Conservation (phyloP, 805 yeast genomes). For the Yarrowia sp. region DNA sequence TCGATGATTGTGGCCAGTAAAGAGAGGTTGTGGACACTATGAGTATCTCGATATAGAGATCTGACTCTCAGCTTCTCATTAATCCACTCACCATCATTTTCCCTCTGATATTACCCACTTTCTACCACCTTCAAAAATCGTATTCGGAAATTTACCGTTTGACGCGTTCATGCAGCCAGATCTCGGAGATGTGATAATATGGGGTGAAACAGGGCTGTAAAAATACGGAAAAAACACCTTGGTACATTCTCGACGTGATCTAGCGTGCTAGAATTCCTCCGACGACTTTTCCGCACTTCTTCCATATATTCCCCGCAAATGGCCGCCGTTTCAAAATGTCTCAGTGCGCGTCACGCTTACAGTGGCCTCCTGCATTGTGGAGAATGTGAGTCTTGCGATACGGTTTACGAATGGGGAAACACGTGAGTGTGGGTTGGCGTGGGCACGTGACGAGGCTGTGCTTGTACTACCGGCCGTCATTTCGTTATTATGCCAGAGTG, state of each 20-base stretch:
- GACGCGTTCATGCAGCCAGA: conserved; percentile 32
- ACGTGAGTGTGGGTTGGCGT: background rate
- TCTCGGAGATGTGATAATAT: conserved; percentile 12
- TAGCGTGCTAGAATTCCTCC: background rate
- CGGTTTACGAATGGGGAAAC: conserved; percentile 11
- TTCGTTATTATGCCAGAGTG: background rate
- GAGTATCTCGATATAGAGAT: too few relatives aligned
- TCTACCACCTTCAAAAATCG: background rate
- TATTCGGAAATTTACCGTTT: conserved; percentile 11
- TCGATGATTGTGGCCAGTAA: too few relatives aligned
- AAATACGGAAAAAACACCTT: background rate
- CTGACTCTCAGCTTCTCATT: too few relatives aligned
- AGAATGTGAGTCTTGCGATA: conserved; percentile 26
- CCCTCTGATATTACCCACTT: background rate
- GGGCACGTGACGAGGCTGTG: conserved; percentile 28
- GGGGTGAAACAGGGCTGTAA: background rate
- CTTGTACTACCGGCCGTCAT: background rate
- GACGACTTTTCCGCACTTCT: background rate
- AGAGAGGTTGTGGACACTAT: too few relatives aligned
- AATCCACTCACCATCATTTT: background rate
- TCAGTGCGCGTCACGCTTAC: conserved; percentile 31
- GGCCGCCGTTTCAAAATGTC: conserved; percentile 33
- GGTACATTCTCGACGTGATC: background rate
- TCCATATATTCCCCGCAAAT: background rate
- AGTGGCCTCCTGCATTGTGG: conserved; percentile 36